A percentile compares a stretch with the other conserved stretches of the same genome.
Conservation (phyloP, 2,329 filamentous ascomycete genomes). For the Aspergillus fumigatus region DNA sequence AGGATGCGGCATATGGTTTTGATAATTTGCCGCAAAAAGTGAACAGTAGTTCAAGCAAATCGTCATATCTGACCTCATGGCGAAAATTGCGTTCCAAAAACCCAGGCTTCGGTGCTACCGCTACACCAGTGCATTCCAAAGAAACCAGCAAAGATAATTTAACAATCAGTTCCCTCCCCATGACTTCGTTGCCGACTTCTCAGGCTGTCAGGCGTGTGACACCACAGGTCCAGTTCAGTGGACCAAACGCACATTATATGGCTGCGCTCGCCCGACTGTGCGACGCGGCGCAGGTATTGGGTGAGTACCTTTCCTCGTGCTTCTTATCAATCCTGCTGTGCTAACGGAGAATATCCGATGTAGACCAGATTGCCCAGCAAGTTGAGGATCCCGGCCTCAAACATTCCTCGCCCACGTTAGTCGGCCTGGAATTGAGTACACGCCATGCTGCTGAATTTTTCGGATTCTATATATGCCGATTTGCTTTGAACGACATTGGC, state of each 20-base stretch:
- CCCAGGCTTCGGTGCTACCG: slow-evolving; percentile 57
- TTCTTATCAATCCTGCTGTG: neutral
- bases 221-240: slow-evolving; percentile 64
- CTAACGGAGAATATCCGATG: slow-evolving; percentile 9
- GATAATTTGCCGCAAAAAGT: slow-evolving; percentile 43
- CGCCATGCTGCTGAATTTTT: slow-evolving; percentile 97
- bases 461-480: slow-evolving; percentile 91
- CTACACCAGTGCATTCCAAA: slow-evolving; percentile 32
- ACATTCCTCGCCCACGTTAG: slow-evolving; percentile 88
- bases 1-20: slow-evolving; percentile 40
- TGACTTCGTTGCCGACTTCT: slow-evolving; percentile 59
- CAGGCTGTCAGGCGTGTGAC: slow-evolving; percentile 69
- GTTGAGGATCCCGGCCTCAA: slow-evolving; percentile 91
- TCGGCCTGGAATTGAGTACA: slow-evolving; percentile 88
- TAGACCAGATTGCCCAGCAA: slow-evolving; percentile 92
- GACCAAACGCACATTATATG: slow-evolving; percentile 90
- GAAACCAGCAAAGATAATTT: slow-evolving; percentile 56
- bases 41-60: slow-evolving; percentile 63
- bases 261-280: slow-evolving; percentile 81
- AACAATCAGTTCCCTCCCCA: slow-evolving; percentile 71
- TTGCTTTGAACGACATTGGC: slow-evolving; percentile 80
- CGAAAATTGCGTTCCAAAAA: slow-evolving; percentile 85
- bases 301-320: slow-evolving; percentile 47
- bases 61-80: slow-evolving; percentile 76
- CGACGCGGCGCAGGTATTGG: slow-evolving; percentile 86